Conservation (phyloP, 2,329 filamentous ascomycete species). For the Scleromitrula shiraiana region DNA sequence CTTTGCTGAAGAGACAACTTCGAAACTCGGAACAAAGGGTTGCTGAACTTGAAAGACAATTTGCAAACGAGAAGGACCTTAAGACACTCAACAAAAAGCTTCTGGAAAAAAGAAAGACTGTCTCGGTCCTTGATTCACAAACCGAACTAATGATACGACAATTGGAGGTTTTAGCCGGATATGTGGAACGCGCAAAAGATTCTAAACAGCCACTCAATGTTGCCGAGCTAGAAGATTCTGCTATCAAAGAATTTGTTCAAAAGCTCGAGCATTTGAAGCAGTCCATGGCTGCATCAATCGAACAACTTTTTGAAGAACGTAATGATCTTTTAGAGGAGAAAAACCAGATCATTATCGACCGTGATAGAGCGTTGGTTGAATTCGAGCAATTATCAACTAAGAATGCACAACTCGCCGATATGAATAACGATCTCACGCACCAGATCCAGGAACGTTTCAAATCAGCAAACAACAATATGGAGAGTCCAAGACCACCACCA, state of each 20-base stretch:
- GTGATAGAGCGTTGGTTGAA: slow-evolving; percentile 88
- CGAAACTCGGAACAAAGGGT: slow-evolving; percentile 77
- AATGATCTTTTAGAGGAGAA: slow-evolving; percentile 82
- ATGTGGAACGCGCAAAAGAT: slow-evolving; percentile 79
- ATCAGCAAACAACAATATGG: slow-evolving; percentile 52
- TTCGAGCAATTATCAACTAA: slow-evolving; percentile 92
- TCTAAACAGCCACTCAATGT: slow-evolving; percentile 73
- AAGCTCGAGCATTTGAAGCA: slow-evolving; percentile 55
- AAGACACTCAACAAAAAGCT: slow-evolving; percentile 74
- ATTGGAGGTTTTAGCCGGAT: slow-evolving; percentile 80
- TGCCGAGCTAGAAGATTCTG: slow-evolving; percentile 74
- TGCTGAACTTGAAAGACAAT: slow-evolving; percentile 77
- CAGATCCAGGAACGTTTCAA: slow-evolving; percentile 93
- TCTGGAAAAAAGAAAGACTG: slow-evolving; percentile 88
- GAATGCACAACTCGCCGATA: slow-evolving; percentile 86
- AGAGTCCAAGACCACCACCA: slow-evolving; percentile 34
- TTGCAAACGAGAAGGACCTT: slow-evolving; percentile 44
- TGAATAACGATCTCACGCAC: slow-evolving; percentile 93
- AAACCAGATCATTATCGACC: slow-evolving; percentile 70
- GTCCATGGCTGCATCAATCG: slow-evolving; percentile 48
- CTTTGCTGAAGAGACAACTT: slow-evolving; percentile 65
- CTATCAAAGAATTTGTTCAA: slow-evolving; percentile 86
- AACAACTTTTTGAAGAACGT: slow-evolving; percentile 59
- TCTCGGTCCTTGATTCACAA: slow-evolving; percentile 88
- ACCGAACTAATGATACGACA: slow-evolving; percentile 93